Conservation (phyloP, 495 filamentous ascomycete genomes). For the Extremus antarcticus region DNA sequence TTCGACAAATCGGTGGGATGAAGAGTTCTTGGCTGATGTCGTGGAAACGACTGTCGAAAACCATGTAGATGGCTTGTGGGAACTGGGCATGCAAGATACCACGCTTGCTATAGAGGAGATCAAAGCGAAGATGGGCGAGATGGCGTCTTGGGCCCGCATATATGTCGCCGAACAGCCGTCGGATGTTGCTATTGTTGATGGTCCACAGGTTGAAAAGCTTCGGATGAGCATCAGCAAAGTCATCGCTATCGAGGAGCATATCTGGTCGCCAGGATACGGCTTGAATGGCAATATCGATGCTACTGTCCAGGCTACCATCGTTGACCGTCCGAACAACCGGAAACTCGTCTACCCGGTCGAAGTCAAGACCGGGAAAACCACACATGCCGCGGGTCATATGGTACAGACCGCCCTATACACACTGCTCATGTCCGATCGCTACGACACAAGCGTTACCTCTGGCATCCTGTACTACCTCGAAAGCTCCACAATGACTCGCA, state of each 20-base stretch:
- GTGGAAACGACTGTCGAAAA: constrained; percentile 55
- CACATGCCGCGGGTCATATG: constrained; percentile 62
- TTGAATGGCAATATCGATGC: constrained; percentile 97
- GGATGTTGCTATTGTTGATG: constrained; percentile 58
- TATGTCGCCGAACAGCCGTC: constrained; percentile 67
- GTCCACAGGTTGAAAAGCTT: constrained; percentile 59
- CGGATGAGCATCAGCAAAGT: constrained; percentile 83
- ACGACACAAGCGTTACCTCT: constrained; percentile 79
- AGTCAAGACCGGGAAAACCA: constrained; percentile 82
- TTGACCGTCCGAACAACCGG: constrained; percentile 44
- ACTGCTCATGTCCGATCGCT: constrained; percentile 82
- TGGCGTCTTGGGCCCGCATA: constrained; percentile 69
- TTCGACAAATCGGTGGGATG: constrained; percentile 71
- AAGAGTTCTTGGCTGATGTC: constrained; percentile 47
- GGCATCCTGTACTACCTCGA: constrained; percentile 94
- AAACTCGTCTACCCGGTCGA: constrained; percentile 84
- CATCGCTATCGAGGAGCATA: constrained; percentile 90
- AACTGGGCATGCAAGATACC: constrained; percentile 54
- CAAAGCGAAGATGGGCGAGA: constrained; percentile 61
- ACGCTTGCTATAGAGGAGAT: constrained; percentile 67
- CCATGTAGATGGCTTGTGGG: constrained; percentile 77
- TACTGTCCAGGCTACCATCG: constrained; percentile 82
- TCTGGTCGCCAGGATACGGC: constrained; percentile 96
- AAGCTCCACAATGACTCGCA: constrained; percentile 68
- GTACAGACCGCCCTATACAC: constrained; percentile 95